Evolutionary conservation across 169 alveolate genomes (phyloP), one percentile per base, ranked within the genome.

Genomic region (Plasmodium gaboni): DNA sequence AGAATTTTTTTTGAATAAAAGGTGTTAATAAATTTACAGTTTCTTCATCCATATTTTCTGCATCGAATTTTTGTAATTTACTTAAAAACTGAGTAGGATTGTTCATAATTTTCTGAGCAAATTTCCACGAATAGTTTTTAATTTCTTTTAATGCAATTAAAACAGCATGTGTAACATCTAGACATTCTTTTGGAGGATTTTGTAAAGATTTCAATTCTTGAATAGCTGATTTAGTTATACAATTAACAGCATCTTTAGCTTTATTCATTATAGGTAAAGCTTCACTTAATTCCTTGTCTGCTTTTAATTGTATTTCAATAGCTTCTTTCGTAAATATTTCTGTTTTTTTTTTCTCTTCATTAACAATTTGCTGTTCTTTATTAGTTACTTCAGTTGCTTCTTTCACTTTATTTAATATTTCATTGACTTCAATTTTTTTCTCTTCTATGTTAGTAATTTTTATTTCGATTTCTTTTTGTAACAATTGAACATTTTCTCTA

Each of bases 211-310:
- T 98, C 91, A 98, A 91, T 92, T 98, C 99, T 89, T 97, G 97
- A 69, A 98, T 96, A 44, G 98, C 96, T 48, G 96, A 94, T 89
- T 97, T 97, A 68, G 97, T 97, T 63, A 98, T 92, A 92, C 99
- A 97, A 87, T 97, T 97, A 53, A 98, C 99, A 13, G 99, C 99
- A 59, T 96, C 98, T 67, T 96, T 95, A 13, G 99, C 99, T 24
- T 97, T 94, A 61, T 95, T 95, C 97, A 97, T 96, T n/a, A 98
- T 98, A 3, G 99, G 99, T 91, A 96, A 91, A 32, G 99, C 99
- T 87, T 96, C 98, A 53, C 96, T 96, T 44, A 98, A 94, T 60
- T 97, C 99, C 38, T 95, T 95, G 89, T 95, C 98, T 46, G 99
- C 99, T 86, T 95, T 92, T 24, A 88, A 92, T 78, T 96, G 95